phyloP scores from a whole-genome alignment of 2,329 filamentous ascomycete genomes.

The Coniochaeta ligniaria region DNA sequence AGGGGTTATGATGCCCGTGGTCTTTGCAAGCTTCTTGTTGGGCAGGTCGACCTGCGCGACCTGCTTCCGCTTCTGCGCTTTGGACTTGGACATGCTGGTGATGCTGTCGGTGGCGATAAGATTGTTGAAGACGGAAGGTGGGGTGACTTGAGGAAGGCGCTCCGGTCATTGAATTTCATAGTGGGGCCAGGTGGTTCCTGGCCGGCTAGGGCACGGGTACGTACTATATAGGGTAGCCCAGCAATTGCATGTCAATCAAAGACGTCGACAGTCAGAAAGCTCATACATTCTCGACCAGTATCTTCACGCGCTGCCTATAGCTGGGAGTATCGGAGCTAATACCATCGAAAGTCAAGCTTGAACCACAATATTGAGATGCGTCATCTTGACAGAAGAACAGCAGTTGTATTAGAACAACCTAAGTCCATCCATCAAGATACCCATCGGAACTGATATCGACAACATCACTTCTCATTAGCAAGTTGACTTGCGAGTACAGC shows the following conservation, averaged over 20 bases:
- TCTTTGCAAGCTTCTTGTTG: background rate
- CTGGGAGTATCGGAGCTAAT: too few relatives aligned
- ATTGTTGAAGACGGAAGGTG: background rate
- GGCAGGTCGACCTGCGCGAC: background rate
- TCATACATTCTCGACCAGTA: too few relatives aligned
- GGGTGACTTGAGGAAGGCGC: background rate
- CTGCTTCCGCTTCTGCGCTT: conserved; percentile 1
- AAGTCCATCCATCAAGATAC: too few relatives aligned
- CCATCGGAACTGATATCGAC: too few relatives aligned
- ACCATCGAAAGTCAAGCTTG: too few relatives aligned
- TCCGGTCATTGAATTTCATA: background rate
- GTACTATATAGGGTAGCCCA: background rate
- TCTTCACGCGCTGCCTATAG: too few relatives aligned
- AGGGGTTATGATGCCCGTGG: background rate
- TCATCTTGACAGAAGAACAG: too few relatives aligned
- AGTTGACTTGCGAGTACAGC: background rate
- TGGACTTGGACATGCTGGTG: background rate
- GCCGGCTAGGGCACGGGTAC: background rate
- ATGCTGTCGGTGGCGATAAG: background rate
- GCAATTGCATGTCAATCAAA: background rate
- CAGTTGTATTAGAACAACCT: too few relatives aligned
- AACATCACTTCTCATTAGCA: too few relatives aligned
- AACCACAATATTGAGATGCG: too few relatives aligned
- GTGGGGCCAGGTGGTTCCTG: background rate
- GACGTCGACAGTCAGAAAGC: too few relatives aligned